Conservation (phyloP, 2,329 filamentous ascomycete genomes). For the Pseudogymnoascus sp. region DNA sequence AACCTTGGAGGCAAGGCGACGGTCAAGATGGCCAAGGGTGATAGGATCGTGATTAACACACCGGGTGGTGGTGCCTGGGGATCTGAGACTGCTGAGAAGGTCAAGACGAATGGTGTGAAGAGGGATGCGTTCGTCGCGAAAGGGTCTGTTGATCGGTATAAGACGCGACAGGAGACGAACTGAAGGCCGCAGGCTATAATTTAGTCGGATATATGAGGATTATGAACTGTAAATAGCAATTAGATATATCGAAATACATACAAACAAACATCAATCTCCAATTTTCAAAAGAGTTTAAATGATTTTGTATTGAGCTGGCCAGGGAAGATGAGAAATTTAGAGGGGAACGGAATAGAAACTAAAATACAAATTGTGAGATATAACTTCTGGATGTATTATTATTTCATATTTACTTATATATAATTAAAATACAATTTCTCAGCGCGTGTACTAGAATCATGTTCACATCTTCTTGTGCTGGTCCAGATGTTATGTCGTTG, state of each 20-base stretch:
- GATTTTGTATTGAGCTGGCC: too few species aligned
- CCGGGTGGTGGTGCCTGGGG: constrained; percentile 23
- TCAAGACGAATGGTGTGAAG: not conserved
- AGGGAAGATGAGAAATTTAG: too few species aligned
- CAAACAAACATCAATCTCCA: not conserved
- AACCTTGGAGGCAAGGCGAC: constrained; percentile 20
- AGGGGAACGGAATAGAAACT: too few species aligned
- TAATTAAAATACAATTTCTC: too few species aligned
- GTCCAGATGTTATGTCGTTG: not conserved
- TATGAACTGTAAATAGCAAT: constrained; percentile 10
- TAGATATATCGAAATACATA: not conserved
- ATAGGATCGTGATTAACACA: constrained; percentile 18
- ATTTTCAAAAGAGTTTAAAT: too few species aligned
- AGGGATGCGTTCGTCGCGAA: not conserved
- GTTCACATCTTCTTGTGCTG: too few species aligned
- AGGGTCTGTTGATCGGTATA: not conserved
- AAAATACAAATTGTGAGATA: too few species aligned
- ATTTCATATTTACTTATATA: too few species aligned
- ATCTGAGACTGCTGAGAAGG: not conserved
- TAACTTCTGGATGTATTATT: too few species aligned
- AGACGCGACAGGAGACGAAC: constrained; percentile 3
- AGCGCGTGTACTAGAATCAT: too few species aligned
- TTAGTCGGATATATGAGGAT: not conserved
- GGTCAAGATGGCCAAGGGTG: constrained; percentile 17
- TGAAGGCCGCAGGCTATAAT: not conserved